phyloP scores from a whole-genome alignment of 2,329 filamentous ascomycete genomes.

The Exophiala mesophila region DNA sequence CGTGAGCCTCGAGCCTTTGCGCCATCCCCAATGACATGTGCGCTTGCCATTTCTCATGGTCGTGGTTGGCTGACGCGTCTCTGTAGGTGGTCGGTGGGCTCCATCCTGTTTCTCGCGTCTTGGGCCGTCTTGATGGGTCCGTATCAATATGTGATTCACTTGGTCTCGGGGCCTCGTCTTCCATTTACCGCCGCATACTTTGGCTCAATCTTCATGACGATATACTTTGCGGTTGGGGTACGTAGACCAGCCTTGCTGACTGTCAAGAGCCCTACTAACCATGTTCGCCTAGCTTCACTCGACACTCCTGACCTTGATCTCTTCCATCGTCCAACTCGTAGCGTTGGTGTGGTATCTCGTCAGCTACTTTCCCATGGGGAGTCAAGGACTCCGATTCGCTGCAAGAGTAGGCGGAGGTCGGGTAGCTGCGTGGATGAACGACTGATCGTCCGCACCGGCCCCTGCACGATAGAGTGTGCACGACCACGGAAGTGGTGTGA shows the following conservation, averaged over 20 bases:
- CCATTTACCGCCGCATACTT: conserved; percentile 95
- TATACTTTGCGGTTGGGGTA: conserved; percentile 89
- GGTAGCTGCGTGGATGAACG: conserved; percentile 82
- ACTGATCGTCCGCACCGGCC: conserved; percentile 40
- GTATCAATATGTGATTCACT: conserved; percentile 73
- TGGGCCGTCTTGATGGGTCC: conserved; percentile 96
- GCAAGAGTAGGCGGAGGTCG: conserved; percentile 79
- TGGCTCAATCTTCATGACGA: conserved; percentile 80
- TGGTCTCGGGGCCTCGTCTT: conserved; percentile 75
- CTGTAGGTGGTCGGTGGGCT: conserved; percentile 88
- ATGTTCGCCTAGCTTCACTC: conserved; percentile 79
- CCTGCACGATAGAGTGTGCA: not conserved
- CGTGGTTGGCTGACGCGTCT: conserved; percentile 25
- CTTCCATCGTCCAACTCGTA: conserved; percentile 75
- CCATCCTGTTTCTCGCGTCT: conserved; percentile 79
- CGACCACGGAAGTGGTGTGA: not conserved
- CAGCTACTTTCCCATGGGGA: conserved; percentile 97
- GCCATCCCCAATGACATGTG: no score
- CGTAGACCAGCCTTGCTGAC: conserved; percentile 65
- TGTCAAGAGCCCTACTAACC: conserved; percentile 91
- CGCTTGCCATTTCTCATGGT: no score
- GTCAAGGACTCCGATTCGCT: conserved; percentile 77
- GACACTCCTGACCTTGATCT: conserved; percentile 77
- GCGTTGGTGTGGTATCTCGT: conserved; percentile 88
- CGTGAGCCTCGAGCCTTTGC: no score